phyloP scores from a whole-genome alignment of 176 grass and related monocot species.

The Oryza glaberrima region DNA sequence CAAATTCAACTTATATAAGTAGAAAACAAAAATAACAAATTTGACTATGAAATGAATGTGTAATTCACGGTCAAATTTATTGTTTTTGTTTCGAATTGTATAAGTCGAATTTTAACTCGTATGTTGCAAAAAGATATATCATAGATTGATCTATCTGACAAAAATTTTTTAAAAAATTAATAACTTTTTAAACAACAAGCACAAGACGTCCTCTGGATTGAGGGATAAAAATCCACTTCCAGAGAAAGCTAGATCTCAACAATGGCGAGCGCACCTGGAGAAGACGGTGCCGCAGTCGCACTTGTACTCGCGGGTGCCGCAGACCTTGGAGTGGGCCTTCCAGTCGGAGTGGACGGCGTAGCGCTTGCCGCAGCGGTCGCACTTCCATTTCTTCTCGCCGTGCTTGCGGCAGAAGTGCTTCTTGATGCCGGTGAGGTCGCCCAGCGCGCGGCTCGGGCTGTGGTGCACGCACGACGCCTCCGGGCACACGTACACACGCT shows the following conservation, averaged over 20 bases:
- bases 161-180: too few relatives aligned
- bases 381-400: constrained; percentile 91
- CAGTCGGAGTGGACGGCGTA: constrained; percentile 99
- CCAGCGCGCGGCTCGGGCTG: constrained; percentile 65
- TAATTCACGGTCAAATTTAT: too few relatives aligned
- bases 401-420: constrained; percentile 86
- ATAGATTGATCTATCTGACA: too few relatives aligned
- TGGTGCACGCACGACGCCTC: constrained; percentile 75
- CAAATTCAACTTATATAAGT: too few relatives aligned
- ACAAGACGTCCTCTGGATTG: too few relatives aligned
- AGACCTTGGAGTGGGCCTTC: constrained; percentile 98
- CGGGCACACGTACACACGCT: constrained; percentile 74
- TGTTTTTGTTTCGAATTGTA: too few relatives aligned
- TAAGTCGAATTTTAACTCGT: too few relatives aligned
- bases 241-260: not conserved
- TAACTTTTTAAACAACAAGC: too few relatives aligned
- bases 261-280: constrained; percentile 61
- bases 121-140: too few relatives aligned
- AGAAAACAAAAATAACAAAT: too few relatives aligned
- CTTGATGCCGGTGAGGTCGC: constrained; percentile 83
- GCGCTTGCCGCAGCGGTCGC: constrained; percentile 76
- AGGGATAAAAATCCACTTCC: too few relatives aligned
- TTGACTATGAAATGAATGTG: too few relatives aligned
- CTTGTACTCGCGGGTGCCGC: constrained; percentile 94
- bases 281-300: constrained; percentile 97